Base-by-base conservation (phyloP, 1,284 basidiomycete species). In the Clitocybe nebularis region DNA sequence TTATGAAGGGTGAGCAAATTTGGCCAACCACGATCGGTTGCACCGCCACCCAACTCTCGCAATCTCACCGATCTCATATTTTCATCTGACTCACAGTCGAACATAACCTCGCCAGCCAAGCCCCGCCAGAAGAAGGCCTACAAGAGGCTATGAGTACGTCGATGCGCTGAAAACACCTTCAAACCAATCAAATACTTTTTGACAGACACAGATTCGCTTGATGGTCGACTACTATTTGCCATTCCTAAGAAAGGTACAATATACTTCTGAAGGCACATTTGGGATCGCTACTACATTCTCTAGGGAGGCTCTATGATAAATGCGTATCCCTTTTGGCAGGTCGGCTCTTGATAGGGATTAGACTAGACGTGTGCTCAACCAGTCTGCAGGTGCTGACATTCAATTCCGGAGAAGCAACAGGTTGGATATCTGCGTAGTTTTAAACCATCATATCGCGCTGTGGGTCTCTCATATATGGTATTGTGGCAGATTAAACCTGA, bases 391-490 rank as follows among this genome's bases (percentile, higher is more conserved):
- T 44, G 94, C 95, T 46, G 95, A 99, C 63, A 92, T 99, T 54
- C 90, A 97, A 63, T 99, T 96, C 64, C 87, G 89, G 57, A 78
- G 92, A 56, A 83, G 87, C 53, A 79, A 92, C 62, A 74, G 95
- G 50, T 75, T 97, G 37, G 95, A 99, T 61, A 92, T 98, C 23
- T 91, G 88, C 50, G 76, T 98, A 10, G 91, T 92, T 11, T 79
- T 87, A 51, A 99, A 99, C 62, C 91, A 93, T 59, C 84, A 85
- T 36, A 93, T 99, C 50, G 93, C 93, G 4, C 81, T 98, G 85
- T 93, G 55, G 33, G 73, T 55, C 5, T 21, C 21, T 17, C 8
- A 20, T n/a, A n/a, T n/a, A 26, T 16, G 30, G 4, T 8, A 10
- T 38, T 11, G 20, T 36, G 7, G 33, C 23, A 4, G 14, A 28